A percentile compares a stretch with the other conserved stretches of the same genome.
phyloP scores from a whole-genome alignment of 2,329 filamentous ascomycete genomes.

The Neocucurbitaria cava region DNA sequence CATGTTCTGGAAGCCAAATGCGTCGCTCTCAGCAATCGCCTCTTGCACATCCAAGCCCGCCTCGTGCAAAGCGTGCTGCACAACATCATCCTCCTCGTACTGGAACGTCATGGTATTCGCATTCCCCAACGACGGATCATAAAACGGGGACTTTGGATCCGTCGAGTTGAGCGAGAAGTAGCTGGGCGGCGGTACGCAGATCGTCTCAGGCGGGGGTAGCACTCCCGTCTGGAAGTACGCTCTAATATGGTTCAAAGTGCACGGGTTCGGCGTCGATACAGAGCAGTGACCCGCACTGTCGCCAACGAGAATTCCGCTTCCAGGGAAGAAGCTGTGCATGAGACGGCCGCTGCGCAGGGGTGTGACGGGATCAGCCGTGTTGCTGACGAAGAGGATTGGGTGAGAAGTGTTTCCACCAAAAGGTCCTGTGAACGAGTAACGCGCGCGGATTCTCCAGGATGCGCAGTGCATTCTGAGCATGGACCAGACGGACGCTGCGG shows the following conservation, averaged over 20 bases:
- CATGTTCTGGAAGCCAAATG: constrained; percentile 13
- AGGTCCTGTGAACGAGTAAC: constrained; percentile 38
- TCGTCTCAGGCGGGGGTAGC: constrained; percentile 55
- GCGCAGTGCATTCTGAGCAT: constrained; percentile 48
- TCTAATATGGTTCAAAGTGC: constrained; percentile 41
- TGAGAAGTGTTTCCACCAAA: constrained; percentile 54
- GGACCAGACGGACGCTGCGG: constrained; percentile 49
- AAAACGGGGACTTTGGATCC: constrained; percentile 38
- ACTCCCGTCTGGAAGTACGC: constrained; percentile 52
- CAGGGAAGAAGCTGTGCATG: constrained; percentile 52
- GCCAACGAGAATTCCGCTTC: constrained; percentile 54
- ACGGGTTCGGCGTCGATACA: constrained; percentile 44
- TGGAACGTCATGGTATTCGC: background rate
- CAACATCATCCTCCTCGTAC: background rate
- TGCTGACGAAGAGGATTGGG: constrained; percentile 65
- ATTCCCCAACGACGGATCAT: constrained; percentile 20
- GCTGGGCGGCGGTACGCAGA: constrained; percentile 52
- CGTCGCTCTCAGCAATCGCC: constrained; percentile 6
- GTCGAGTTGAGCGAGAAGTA: constrained; percentile 49
- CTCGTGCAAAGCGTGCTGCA: constrained; percentile 1
- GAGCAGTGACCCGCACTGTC: constrained; percentile 57
- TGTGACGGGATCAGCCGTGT: constrained; percentile 66
- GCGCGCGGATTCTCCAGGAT: constrained; percentile 46
- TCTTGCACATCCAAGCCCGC: constrained; percentile 6
- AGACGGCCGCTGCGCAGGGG: constrained; percentile 56